Evolutionary conservation across 208 protist species (phyloP), one percentile per base, ranked within the genome.

Genomic region (Strigomonas culicis): DNA sequence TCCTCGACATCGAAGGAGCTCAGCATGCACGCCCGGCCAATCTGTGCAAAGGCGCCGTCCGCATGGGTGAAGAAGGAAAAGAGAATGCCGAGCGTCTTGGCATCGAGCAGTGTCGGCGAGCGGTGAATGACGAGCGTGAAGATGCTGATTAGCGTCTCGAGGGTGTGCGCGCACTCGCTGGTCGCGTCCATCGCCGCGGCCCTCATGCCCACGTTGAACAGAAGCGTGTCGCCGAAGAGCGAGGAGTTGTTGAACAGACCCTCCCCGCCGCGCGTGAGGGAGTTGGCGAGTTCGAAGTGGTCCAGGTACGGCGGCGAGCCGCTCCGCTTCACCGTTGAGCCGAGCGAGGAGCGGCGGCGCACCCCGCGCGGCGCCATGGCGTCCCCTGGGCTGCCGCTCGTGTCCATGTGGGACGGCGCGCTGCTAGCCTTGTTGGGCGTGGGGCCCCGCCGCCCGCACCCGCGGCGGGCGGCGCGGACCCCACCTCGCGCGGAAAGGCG

Each of bases 21-120:
- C 36, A 70, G 28, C 30, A 92, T 77, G 55, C 83, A 92, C 64
- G 76, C 72, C 0, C 73, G 62, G 4, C 88, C 85, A 1, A 92
- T 67, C 39, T 79, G 63, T 8, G 63, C 68, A 22, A 94, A 66
- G 43, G 56, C 70, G 39, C 53, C 52, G 66, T 90, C 74, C 43
- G 70, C 63, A 32, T 60, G 68, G 17, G 59, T 66, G 17, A 90
- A 75, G 57, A 90, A 70, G 7, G 62, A 53, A 32, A 92, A 74
- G 32, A 94, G 68, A 24, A 81, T 49, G 31, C 62, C 25, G 22
- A 91, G 47, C 27, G 65, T 57, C 4, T 72, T 46, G 3, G 68
- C 51, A 1, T 63, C 75, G 22, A 92, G 59, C 27, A 77, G 58
- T 7, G 66, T 44, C 6, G 71, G 68, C 8, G 61, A 61, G 36